phyloP scores from a whole-genome alignment of 805 yeast species.

The Candida tibetensis region DNA sequence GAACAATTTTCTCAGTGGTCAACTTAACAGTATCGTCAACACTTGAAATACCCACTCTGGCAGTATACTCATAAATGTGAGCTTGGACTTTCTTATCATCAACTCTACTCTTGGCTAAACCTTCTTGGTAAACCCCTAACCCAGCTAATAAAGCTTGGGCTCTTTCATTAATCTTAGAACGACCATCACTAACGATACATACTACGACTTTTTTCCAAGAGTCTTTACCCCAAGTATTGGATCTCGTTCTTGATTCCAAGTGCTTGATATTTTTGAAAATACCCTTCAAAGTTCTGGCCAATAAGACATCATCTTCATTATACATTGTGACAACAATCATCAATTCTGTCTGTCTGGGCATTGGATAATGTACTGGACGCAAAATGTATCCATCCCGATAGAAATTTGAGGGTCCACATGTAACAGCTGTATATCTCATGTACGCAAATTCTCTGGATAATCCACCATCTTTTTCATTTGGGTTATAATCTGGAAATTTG shows the following conservation, averaged over 20 bases:
- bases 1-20: conserved; percentile 54
- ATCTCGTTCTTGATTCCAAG: conserved; percentile 45
- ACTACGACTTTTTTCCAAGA: conserved; percentile 64
- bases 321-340: conserved; percentile 64
- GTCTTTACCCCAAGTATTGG: conserved; percentile 48
- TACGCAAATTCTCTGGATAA: conserved; percentile 55
- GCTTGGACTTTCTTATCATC: conserved; percentile 61
- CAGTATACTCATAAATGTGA: conserved; percentile 65
- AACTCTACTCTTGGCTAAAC: conserved; percentile 57
- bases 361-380: conserved; percentile 53
- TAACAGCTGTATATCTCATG: conserved; percentile 62
- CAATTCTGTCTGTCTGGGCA: conserved; percentile 55
- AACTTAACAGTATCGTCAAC: conserved; percentile 53
- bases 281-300: conserved; percentile 62
- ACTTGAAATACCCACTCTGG: conserved; percentile 49
- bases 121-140: conserved; percentile 65
- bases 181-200: conserved; percentile 61
- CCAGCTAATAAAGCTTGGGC: conserved; percentile 63
- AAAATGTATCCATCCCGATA: conserved; percentile 53
- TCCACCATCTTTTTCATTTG: conserved; percentile 36
- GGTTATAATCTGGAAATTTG: conserved; percentile 39
- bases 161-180: conserved; percentile 61
- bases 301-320: conserved; percentile 61
- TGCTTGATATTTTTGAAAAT: conserved; percentile 63
- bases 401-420: conserved; percentile 68